A percentile compares a stretch with the other conserved stretches of the same genome.
Conservation (phyloP, 1,284 basidiomycete species). For the Ganoderma leucocontextum region DNA sequence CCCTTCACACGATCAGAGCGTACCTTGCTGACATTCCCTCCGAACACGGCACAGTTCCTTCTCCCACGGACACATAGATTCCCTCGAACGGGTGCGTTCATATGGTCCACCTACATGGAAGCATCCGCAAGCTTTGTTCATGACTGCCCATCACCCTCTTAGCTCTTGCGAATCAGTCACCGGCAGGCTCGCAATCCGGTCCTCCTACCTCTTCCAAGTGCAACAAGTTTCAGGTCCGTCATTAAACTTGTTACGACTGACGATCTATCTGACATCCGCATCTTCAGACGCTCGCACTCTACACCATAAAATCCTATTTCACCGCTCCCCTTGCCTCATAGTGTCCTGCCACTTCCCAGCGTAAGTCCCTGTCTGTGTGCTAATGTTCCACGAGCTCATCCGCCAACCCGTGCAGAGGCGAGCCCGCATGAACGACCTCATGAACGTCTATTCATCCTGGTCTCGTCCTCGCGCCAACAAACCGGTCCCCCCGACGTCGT, state of each 20-base stretch:
- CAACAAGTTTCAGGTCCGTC: constrained; percentile 18
- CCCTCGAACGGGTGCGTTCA: background rate
- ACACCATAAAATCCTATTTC: constrained; percentile 9
- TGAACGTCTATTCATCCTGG: constrained; percentile 11
- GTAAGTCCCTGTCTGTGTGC: background rate
- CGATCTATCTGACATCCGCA: constrained; percentile 11
- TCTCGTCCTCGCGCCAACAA: background rate
- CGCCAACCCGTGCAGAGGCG: background rate
- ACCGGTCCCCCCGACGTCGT: background rate
- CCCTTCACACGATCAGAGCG: background rate
- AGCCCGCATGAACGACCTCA: constrained; percentile 7
- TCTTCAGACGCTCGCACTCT: constrained; percentile 9
- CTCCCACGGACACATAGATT: background rate
- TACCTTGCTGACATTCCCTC: background rate
- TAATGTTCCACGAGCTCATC: background rate
- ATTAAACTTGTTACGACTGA: background rate
- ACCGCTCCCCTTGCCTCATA: background rate
- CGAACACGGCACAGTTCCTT: background rate
- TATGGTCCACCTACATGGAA: constrained; percentile 3
- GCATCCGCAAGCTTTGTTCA: background rate
- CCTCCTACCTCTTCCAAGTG: background rate
- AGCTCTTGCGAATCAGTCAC: constrained; percentile 6
- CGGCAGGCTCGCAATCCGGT: constrained; percentile 3
- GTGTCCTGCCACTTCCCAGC: background rate
- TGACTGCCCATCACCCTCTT: background rate